phyloP scores from a whole-genome alignment of 169 alveolate genomes.

The Plasmodium inui region DNA sequence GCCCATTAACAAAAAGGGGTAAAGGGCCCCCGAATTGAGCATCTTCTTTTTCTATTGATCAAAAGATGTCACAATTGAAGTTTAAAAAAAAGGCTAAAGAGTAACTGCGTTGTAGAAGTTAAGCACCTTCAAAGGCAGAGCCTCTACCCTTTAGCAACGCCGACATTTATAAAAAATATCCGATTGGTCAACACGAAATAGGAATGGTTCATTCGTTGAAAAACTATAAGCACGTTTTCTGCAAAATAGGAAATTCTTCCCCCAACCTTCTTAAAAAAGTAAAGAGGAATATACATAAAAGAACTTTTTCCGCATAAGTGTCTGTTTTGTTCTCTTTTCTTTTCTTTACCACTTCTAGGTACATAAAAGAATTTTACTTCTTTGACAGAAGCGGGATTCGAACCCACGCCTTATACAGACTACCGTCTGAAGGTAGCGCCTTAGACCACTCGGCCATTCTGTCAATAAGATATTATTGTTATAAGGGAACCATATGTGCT shows the following conservation, averaged over 20 bases:
- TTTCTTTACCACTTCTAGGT: not conserved
- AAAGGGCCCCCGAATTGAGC: too few relatives aligned
- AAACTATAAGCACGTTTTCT: not conserved
- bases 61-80: not conserved
- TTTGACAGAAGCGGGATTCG: constrained; percentile 79
- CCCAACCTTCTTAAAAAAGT: not conserved
- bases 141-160: not conserved
- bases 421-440: constrained; percentile 78
- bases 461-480: not conserved
- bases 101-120: not conserved
- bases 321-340: too few relatives aligned
- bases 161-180: not conserved
- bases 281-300: too few relatives aligned
- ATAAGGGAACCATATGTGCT: not conserved
- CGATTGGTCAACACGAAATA: not conserved
- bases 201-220: not conserved
- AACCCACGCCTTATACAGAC: constrained; percentile 79
- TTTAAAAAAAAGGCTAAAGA: not conserved
- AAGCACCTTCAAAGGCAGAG: not conserved
- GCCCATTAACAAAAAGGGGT: not conserved
- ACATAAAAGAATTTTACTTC: not conserved
- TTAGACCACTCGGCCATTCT: constrained; percentile 79
- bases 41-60: too few relatives aligned
- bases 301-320: too few relatives aligned
- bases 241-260: not conserved